phyloP scores from a whole-genome alignment of 2,329 filamentous ascomycete species.

The Lachnellula arida region DNA sequence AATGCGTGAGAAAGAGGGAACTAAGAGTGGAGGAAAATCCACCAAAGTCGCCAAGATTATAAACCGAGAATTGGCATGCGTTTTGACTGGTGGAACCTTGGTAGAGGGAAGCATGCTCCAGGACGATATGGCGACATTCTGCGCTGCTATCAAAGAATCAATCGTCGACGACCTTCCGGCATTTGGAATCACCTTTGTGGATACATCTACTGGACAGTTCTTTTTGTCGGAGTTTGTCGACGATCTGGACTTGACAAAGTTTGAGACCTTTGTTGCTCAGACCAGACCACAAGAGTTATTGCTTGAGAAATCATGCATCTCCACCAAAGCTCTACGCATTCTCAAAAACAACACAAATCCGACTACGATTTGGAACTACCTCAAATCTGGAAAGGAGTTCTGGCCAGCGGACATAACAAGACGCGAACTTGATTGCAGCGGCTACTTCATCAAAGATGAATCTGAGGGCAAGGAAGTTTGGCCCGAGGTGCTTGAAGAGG shows the following conservation, averaged over 20 bases:
- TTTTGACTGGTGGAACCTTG: constrained; percentile 86
- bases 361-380: constrained; percentile 90
- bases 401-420: constrained; percentile 80
- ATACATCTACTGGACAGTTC: constrained; percentile 94
- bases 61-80: constrained; percentile 80
- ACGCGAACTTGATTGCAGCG: constrained; percentile 72
- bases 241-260: constrained; percentile 89
- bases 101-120: constrained; percentile 97
- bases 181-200: constrained; percentile 91
- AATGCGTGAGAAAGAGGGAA: constrained; percentile 80
- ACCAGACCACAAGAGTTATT: constrained; percentile 83
- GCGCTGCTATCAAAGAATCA: constrained; percentile 85
- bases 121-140: constrained; percentile 95
- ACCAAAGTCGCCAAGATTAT: constrained; percentile 87
- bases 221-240: constrained; percentile 89
- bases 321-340: constrained; percentile 84
- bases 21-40: constrained; percentile 26
- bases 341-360: constrained; percentile 93
- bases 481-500: constrained; percentile 70
- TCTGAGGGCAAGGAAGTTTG: constrained; percentile 54
- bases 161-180: constrained; percentile 68
- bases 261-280: constrained; percentile 94
- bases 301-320: constrained; percentile 81
- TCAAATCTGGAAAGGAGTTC: constrained; percentile 85
- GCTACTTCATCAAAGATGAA: constrained; percentile 67